Evolutionary conservation across 345 rosid species (phyloP).

Genomic region (Syzygium grande): DNA sequence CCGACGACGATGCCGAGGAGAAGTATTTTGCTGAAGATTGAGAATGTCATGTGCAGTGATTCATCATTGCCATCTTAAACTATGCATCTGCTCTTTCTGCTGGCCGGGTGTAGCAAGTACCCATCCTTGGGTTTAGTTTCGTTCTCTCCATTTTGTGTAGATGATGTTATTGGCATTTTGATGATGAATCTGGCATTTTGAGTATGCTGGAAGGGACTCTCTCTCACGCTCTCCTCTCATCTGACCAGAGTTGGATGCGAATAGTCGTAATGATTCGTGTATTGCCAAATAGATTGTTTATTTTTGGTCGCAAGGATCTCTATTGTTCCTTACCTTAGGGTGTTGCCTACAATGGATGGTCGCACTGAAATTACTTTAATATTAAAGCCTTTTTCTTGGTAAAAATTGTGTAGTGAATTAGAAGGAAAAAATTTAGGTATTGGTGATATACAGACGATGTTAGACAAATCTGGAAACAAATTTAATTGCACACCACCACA

Average conservation of each 20-base stretch:
- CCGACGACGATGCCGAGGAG: slow-evolving; percentile 77
- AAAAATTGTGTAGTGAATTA: neutral
- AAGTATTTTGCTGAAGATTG: slow-evolving; percentile 71
- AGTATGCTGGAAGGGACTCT: neutral
- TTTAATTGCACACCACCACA: neutral
- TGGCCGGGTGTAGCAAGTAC: neutral
- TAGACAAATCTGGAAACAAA: neutral
- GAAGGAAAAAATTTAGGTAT: neutral
- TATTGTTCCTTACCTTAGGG: neutral
- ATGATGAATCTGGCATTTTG: neutral
- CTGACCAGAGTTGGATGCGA: neutral
- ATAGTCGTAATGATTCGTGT: neutral
- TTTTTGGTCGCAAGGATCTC: neutral
- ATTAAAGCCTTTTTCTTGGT: neutral
- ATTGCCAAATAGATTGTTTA: neutral
- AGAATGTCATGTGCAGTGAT: neutral
- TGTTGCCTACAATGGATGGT: neutral
- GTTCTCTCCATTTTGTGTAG: neutral
- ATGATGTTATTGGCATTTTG: neutral
- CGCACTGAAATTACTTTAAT: neutral
- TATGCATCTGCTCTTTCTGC: neutral
- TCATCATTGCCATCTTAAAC: neutral
- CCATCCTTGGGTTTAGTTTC: neutral
- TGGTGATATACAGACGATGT: neutral
- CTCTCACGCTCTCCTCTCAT: neutral